Percentiles rank a stretch among this genome's conserved stretches.
These are phyloP conservation scores for Pichia terricola DNA, from an alignment of 1,139 yeast genomes.

Conservation along the genomic window DNA sequence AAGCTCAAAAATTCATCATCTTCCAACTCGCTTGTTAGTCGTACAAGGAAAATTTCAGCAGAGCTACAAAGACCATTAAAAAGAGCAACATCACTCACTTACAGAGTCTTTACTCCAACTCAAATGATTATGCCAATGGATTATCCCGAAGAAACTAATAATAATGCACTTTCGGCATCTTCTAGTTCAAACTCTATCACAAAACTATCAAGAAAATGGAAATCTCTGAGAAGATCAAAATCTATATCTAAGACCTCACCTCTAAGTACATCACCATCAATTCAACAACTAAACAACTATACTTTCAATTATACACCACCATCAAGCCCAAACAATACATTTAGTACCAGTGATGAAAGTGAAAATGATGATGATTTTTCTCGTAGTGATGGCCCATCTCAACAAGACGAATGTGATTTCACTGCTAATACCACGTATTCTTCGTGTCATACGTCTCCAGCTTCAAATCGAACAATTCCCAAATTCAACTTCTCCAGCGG, in stretches of 20 bases:
- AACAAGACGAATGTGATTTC: conserved; percentile 3
- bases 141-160: not conserved
- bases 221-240: conserved; percentile 3
- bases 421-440: not conserved
- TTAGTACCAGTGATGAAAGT: not conserved
- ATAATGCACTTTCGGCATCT: not conserved
- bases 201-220: conserved; percentile 3
- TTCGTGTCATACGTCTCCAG: conserved; percentile 10
- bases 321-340: not conserved
- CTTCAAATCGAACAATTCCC: not conserved
- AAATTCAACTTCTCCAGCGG: conserved; percentile 1
- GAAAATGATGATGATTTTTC: not conserved
- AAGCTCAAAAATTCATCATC: not conserved
- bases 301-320: conserved; percentile 2
- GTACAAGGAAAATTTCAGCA: conserved; percentile 14
- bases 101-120: conserved; percentile 16
- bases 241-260: not conserved
- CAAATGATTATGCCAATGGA: conserved; percentile 6
- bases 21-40: conserved; percentile 4
- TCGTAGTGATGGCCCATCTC: not conserved
- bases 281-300: not conserved
- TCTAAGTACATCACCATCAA: conserved; percentile 1
- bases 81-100: conserved; percentile 21
- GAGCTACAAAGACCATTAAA: conserved; percentile 19
- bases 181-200: conserved; percentile 6